Evolutionary conservation across 2,329 filamentous ascomycete genomes (phyloP).

Genomic region (Scedosporium aurantiacum): DNA sequence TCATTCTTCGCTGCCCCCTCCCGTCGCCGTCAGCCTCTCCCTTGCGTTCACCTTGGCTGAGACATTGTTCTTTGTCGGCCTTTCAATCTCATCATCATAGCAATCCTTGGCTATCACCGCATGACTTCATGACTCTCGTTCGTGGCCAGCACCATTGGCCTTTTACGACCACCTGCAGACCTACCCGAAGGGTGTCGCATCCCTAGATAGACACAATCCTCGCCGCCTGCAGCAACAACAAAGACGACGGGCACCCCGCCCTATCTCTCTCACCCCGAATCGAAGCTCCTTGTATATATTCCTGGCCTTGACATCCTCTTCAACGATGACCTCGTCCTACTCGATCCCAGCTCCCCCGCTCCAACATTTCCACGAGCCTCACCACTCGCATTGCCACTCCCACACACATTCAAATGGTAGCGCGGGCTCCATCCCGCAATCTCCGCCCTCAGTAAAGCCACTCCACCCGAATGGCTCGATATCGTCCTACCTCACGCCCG

Average conservation of each 20-base stretch:
- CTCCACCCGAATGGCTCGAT: neutral
- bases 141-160: neutral
- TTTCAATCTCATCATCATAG: neutral
- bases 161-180: neutral
- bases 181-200: neutral
- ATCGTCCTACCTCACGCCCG: neutral
- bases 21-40: neutral
- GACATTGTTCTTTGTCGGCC: neutral
- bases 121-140: neutral
- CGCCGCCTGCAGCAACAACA: neutral
- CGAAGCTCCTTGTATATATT: neutral
- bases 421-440: neutral
- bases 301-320: neutral
- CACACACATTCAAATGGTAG: neutral
- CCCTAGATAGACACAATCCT: neutral
- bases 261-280: neutral
- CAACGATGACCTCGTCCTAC: slow-evolving; percentile 40
- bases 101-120: neutral
- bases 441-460: neutral
- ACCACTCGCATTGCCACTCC: slow-evolving; percentile 4
- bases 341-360: slow-evolving; percentile 40
- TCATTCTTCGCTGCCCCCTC: neutral
- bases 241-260: neutral
- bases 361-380: slow-evolving; percentile 31
- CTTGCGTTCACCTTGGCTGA: neutral